A percentile compares a stretch with the other conserved stretches of the same genome.
Conservation (phyloP, 768 basidiomycete genomes). For the Agaricus sinodeliciosus region DNA sequence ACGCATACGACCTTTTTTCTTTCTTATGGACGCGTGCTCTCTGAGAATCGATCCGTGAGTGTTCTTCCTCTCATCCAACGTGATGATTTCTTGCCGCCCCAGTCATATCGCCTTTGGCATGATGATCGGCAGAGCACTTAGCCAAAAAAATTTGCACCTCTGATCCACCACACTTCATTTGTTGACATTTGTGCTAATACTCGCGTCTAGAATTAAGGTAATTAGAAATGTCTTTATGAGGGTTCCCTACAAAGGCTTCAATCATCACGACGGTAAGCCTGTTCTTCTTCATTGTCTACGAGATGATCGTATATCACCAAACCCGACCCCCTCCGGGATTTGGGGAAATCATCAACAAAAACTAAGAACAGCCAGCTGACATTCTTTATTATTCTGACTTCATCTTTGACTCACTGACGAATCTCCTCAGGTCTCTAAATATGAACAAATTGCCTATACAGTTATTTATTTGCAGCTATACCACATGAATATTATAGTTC, state of each 20-base stretch:
- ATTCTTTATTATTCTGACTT: slow-evolving; percentile 9
- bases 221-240: not conserved
- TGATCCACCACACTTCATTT: slow-evolving; percentile 31
- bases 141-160: slow-evolving; percentile 62
- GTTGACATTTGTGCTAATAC: not conserved
- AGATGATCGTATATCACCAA: slow-evolving; percentile 44
- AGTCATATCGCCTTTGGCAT: slow-evolving; percentile 50
- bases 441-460: not conserved
- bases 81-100: slow-evolving; percentile 76
- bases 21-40: not conserved
- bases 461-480: not conserved
- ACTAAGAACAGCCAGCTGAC: slow-evolving; percentile 66
- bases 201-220: slow-evolving; percentile 1
- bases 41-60: not conserved
- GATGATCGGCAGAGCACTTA: slow-evolving; percentile 63
- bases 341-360: slow-evolving; percentile 38
- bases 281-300: slow-evolving; percentile 12
- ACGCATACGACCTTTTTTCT: slow-evolving; percentile 14
- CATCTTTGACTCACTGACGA: slow-evolving; percentile 1
- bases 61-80: slow-evolving; percentile 2
- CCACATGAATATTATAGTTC: not conserved
- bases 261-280: slow-evolving; percentile 15
- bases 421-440: not conserved
- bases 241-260: not conserved
- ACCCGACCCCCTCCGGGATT: slow-evolving; percentile 38